Conservation (phyloP, 208 protist species). For the Trypanosoma melophagium region DNA sequence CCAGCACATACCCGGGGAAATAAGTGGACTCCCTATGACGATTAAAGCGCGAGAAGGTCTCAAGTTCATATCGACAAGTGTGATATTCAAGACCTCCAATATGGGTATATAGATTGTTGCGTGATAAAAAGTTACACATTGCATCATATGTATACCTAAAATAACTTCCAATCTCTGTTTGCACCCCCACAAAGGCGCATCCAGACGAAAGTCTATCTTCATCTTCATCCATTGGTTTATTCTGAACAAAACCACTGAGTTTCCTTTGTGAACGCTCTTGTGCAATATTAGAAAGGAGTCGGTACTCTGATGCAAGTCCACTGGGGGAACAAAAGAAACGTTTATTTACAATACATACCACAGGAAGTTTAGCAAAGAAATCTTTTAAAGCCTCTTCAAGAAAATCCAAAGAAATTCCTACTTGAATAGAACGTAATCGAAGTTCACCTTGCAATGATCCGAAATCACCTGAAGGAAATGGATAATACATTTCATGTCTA, state of each 20-base stretch:
- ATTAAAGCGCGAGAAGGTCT: constrained; percentile 64
- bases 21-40: constrained; percentile 82
- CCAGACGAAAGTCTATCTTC: constrained; percentile 62
- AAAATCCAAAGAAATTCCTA: constrained; percentile 29
- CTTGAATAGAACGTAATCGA: constrained; percentile 38
- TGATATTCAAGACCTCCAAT: constrained; percentile 84
- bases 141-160: constrained; percentile 83
- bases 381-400: constrained; percentile 46
- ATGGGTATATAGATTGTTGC: constrained; percentile 60
- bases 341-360: constrained; percentile 68
- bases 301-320: constrained; percentile 52
- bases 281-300: constrained; percentile 45
- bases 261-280: constrained; percentile 25
- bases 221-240: constrained; percentile 83
- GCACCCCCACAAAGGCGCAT: constrained; percentile 58
- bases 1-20: constrained; percentile 74
- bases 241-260: constrained; percentile 70
- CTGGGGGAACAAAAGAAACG: constrained; percentile 75
- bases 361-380: constrained; percentile 63
- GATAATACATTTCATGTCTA: constrained; percentile 80
- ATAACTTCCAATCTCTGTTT: constrained; percentile 34
- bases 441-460: constrained; percentile 74
- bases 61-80: constrained; percentile 61
- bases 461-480: constrained; percentile 62
- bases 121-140: constrained; percentile 74